Evolutionary conservation across 306 rosid genomes (phyloP).

Genomic region (Trifolium subterraneum): DNA sequence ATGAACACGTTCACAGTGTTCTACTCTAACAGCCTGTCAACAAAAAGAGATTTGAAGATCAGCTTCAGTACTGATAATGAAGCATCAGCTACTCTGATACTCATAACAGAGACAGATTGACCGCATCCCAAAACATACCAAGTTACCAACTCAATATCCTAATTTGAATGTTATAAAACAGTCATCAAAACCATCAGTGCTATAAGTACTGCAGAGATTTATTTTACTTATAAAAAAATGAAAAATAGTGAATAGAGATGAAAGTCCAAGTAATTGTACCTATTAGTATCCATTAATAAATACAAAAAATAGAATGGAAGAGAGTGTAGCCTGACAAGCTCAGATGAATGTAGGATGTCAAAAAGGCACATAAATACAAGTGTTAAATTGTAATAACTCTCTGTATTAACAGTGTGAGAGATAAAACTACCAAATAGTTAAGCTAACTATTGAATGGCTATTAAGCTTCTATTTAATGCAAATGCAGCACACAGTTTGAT

Average conservation of each 20-base stretch:
- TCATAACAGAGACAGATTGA: not conserved
- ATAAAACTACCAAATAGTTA: not conserved
- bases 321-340: not conserved
- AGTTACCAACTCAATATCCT: not conserved
- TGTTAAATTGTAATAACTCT: not conserved
- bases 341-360: not conserved
- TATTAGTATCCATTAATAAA: not conserved
- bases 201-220: not conserved
- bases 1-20: slow-evolving; percentile 98
- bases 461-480: too few species aligned
- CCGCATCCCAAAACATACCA: not conserved
- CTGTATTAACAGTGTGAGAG: not conserved
- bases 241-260: not conserved
- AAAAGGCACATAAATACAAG: slow-evolving; percentile 6
- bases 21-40: slow-evolving; percentile 90
- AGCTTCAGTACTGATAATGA: slow-evolving; percentile 22
- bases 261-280: slow-evolving; percentile 21
- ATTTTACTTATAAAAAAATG: not conserved
- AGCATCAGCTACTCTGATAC: slow-evolving; percentile 3
- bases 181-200: not conserved
- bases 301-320: not conserved
- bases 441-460: too few species aligned
- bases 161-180: slow-evolving; percentile 7
- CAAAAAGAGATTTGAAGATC: slow-evolving; percentile 16
- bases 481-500: not conserved